Evolutionary conservation across 1,284 basidiomycete species (phyloP).

Genomic region (Cryptococcus depauperatus): DNA sequence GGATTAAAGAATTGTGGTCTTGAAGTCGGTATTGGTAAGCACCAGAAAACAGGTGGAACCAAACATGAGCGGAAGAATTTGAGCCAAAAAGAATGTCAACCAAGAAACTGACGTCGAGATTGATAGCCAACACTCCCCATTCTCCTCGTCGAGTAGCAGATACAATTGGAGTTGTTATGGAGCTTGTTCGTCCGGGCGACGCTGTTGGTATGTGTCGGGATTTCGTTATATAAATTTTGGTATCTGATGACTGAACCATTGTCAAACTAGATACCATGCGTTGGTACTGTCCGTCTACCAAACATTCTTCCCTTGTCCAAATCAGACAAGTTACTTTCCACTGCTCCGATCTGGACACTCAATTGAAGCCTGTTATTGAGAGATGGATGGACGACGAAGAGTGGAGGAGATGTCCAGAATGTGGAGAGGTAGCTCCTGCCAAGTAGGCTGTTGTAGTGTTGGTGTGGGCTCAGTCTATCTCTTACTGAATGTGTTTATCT

Average conservation of each 20-base stretch:
- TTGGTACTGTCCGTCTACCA: conserved; percentile 78
- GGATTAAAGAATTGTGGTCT: no score
- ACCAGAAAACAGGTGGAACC: no score
- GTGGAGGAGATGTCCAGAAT: conserved; percentile 60
- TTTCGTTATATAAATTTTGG: not conserved
- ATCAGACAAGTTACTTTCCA: conserved; percentile 83
- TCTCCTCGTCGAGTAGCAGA: conserved; percentile 84
- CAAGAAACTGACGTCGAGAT: not conserved
- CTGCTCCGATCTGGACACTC: conserved; percentile 82
- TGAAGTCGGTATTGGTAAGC: not conserved
- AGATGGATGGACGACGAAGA: conserved; percentile 59
- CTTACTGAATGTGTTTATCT: not conserved
- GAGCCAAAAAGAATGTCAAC: no score
- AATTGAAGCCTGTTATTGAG: conserved; percentile 85
- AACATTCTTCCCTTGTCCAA: conserved; percentile 63
- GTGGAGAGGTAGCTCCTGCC: conserved; percentile 56
- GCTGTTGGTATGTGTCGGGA: conserved; percentile 42
- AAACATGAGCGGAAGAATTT: not conserved
- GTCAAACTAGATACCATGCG: conserved; percentile 66
- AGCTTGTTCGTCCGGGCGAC: conserved; percentile 67
- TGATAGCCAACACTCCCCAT: conserved; percentile 81
- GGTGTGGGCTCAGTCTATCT: not conserved
- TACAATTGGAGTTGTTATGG: conserved; percentile 90
- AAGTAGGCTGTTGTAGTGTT: conserved; percentile 14
- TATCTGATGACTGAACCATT: not conserved